Percentiles rank a stretch among this genome's conserved stretches.
These are phyloP conservation scores for Berberis vulgaris DNA, from an alignment of 164 flowering plant genomes.

Conservation along the genomic window DNA sequence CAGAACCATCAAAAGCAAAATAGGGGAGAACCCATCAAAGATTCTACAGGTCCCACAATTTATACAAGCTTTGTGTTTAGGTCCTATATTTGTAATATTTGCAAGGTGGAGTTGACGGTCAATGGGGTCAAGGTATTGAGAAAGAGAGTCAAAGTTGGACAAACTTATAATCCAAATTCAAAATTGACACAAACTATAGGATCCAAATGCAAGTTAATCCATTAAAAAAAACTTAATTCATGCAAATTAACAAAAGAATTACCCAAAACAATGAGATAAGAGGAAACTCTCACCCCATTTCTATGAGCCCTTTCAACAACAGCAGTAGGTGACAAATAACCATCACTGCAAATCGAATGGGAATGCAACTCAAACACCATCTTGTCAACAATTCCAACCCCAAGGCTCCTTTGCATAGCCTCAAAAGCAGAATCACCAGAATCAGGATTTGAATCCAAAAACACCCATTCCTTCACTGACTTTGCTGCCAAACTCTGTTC, in stretches of 20 bases:
- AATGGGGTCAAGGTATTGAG: too few relatives aligned
- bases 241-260: background rate
- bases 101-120: too few relatives aligned
- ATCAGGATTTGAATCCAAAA: slow-evolving; percentile 19
- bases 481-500: slow-evolving; percentile 57
- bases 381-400: slow-evolving; percentile 23
- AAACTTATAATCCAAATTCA: too few relatives aligned
- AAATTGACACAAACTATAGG: background rate
- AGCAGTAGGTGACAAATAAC: slow-evolving; percentile 75
- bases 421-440: slow-evolving; percentile 40
- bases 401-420: slow-evolving; percentile 15
- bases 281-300: slow-evolving; percentile 54
- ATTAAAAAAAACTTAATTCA: slow-evolving; percentile 1
- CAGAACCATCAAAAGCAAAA: too few relatives aligned
- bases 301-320: slow-evolving; percentile 86
- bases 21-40: too few relatives aligned
- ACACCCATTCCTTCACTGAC: slow-evolving; percentile 67
- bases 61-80: too few relatives aligned
- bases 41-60: too few relatives aligned
- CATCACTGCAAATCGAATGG: slow-evolving; percentile 85
- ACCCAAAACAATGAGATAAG: background rate
- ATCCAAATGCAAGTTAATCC: background rate
- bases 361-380: slow-evolving; percentile 83
- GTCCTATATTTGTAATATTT: too few relatives aligned
- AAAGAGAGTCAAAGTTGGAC: too few relatives aligned